phyloP scores from a whole-genome alignment of 2,329 filamentous ascomycete genomes.

The Fusarium nygamai region DNA sequence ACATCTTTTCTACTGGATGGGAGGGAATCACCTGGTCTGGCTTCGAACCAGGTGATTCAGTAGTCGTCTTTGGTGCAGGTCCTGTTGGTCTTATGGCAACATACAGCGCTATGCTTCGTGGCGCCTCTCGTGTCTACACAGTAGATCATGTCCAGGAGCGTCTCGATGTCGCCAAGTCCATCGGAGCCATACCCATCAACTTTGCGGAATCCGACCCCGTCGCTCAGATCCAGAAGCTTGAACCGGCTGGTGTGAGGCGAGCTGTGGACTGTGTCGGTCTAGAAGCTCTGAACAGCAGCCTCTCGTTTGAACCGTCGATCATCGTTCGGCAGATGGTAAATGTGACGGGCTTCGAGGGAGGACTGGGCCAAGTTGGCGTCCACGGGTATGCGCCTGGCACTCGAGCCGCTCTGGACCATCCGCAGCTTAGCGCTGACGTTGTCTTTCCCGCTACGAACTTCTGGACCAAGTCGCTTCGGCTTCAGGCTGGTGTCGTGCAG shows the following conservation, averaged over 20 bases:
- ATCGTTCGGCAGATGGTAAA: neutral
- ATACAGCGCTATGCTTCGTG: neutral
- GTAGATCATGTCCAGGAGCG: neutral
- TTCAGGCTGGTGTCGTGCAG: neutral
- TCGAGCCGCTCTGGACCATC: neutral
- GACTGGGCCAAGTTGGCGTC: neutral
- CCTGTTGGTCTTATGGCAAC: neutral
- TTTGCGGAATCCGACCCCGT: neutral
- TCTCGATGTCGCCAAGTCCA: neutral
- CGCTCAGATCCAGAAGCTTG: neutral
- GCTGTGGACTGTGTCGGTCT: neutral
- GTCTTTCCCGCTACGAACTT: neutral
- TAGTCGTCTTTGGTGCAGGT: neutral
- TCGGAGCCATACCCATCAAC: neutral
- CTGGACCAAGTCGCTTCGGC: neutral
- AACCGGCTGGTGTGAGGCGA: neutral
- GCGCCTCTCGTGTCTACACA: neutral
- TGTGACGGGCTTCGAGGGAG: neutral
- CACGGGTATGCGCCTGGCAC: neutral
- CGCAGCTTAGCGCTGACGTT: neutral
- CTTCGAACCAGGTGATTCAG: neutral
- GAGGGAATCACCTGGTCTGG: neutral
- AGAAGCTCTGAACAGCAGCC: neutral
- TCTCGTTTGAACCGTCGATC: neutral
- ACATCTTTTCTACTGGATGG: neutral